Conservation (phyloP, 1,284 basidiomycete species). For the Amylostereum chailletii region DNA sequence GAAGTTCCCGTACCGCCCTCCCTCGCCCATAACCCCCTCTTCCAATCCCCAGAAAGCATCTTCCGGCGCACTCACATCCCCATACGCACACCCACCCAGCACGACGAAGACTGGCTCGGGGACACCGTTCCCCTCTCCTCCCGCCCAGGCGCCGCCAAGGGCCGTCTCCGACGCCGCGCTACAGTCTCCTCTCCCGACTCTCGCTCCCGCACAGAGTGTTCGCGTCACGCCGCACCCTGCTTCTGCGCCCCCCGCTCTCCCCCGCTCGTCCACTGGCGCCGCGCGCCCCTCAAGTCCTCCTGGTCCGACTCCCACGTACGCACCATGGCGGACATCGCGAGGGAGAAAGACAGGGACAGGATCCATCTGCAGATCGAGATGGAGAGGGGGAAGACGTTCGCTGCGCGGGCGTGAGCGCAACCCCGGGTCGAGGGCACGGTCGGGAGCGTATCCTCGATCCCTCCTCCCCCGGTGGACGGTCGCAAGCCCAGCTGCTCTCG, state of each 20-base stretch:
- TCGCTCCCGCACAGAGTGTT: background rate
- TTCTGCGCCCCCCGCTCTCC: slow-evolving; percentile 1
- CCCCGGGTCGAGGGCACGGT: too few relatives aligned
- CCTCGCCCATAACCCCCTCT: slow-evolving; percentile 41
- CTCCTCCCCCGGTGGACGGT: too few relatives aligned
- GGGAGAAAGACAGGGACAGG: background rate
- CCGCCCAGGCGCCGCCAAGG: background rate
- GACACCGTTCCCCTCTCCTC: slow-evolving; percentile 43
- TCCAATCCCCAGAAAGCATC: slow-evolving; percentile 38
- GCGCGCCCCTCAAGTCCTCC: background rate
- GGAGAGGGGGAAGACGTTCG: too few relatives aligned
- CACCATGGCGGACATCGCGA: background rate
- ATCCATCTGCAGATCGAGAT: too few relatives aligned
- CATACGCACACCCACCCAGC: slow-evolving; percentile 30
- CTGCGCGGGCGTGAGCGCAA: too few relatives aligned
- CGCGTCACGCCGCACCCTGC: background rate
- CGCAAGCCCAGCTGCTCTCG: too few relatives aligned
- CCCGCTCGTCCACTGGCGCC: slow-evolving; percentile 7
- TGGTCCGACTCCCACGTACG: background rate
- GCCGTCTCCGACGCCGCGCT: background rate
- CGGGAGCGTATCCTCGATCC: too few relatives aligned
- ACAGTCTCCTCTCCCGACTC: background rate
- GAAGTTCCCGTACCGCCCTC: slow-evolving; percentile 46
- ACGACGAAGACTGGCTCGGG: slow-evolving; percentile 50
- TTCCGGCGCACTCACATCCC: slow-evolving; percentile 30